Evolutionary conservation across 106 monocot genomes (phyloP), one percentile per base, ranked within the genome.

Genomic region (Ottelia alismoides): DNA sequence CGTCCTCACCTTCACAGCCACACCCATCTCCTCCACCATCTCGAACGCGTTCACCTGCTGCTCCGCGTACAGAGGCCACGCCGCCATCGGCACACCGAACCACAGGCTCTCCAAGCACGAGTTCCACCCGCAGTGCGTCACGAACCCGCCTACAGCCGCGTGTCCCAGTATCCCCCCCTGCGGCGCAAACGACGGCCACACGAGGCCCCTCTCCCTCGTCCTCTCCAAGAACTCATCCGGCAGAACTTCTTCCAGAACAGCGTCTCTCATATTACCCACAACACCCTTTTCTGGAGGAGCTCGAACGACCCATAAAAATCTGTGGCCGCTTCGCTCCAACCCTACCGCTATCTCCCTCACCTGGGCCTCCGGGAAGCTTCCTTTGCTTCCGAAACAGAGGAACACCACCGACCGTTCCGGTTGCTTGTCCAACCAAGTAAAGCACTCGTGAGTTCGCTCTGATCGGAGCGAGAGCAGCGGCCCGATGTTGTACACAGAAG

Each of bases 101-200:
- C 46, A 7, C 28, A 65, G 65, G 11, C 79, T 79, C 69, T 88
- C 88, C 17, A 27, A 71, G 62, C 76, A 70, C 14, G 79, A 83
- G 61, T 88, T 83, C 83, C 83, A 83, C 23, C 88, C 79, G 22
- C 79, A 76, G 57, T 88, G 88, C 57, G 73, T 88, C 22, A 88
- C 1, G 48, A 88, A 88, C 3, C 70, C 52, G 4, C 32, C 57
- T 6, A 43, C 40, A 16, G 40, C 40, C 40, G 40, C 10, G 16
- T 43, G 40, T 16, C 10, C 40, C 40, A 43, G 40, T 16, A 43
- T 16, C 10, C 16, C 40, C 40, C 16, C 40, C 40, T 43, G 40
- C 40, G 40, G 40, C 16, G 40, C 40, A n/a, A n/a, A n/a, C n/a
- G n/a, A n/a, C n/a, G n/a, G n/a, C 21, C 49, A 19, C 16, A 50